These are phyloP conservation scores for Parachaetomium inaequale DNA, from an alignment of 495 filamentous ascomycete species.

Conservation along the genomic window DNA sequence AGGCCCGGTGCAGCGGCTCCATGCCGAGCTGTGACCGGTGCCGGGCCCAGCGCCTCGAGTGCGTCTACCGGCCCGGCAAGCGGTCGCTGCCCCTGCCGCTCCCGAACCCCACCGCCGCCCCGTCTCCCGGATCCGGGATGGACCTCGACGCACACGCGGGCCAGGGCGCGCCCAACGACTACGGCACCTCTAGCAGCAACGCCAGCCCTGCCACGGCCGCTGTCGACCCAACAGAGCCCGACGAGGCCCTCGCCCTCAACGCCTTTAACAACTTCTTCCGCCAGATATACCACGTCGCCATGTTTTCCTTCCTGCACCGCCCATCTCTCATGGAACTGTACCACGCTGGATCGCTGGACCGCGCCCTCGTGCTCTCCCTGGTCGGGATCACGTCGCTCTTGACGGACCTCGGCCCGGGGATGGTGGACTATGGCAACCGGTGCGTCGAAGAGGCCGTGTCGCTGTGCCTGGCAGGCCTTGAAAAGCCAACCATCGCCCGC, in stretches of 20 bases:
- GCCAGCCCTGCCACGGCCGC: conserved; percentile 19
- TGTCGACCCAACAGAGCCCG: conserved; percentile 27
- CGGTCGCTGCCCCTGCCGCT: conserved; percentile 30
- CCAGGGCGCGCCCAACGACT: conserved; percentile 16
- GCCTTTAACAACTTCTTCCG: conserved; percentile 50
- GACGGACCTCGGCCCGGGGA: conserved; percentile 43
- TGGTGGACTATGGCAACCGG: conserved; percentile 41
- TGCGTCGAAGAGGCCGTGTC: conserved; percentile 47
- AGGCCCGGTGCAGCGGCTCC: conserved; percentile 48
- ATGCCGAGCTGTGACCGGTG: conserved; percentile 48
- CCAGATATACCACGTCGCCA: conserved; percentile 49
- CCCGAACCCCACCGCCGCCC: neutral
- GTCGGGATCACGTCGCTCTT: conserved; percentile 48
- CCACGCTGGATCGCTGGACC: conserved; percentile 48
- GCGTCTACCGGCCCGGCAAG: conserved; percentile 47
- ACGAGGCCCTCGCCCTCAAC: conserved; percentile 40
- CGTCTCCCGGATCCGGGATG: conserved; percentile 10
- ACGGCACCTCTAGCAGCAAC: conserved; percentile 24
- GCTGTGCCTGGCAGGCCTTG: conserved; percentile 42
- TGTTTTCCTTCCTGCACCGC: conserved; percentile 50
- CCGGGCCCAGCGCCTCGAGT: conserved; percentile 46
- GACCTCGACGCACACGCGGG: conserved; percentile 15
- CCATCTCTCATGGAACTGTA: conserved; percentile 51
- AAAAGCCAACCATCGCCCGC: conserved; percentile 45
- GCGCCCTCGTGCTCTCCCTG: conserved; percentile 44